Evolutionary conservation across 352 stramenopile species (phyloP).

Genomic region (Blastocystis hominis): DNA sequence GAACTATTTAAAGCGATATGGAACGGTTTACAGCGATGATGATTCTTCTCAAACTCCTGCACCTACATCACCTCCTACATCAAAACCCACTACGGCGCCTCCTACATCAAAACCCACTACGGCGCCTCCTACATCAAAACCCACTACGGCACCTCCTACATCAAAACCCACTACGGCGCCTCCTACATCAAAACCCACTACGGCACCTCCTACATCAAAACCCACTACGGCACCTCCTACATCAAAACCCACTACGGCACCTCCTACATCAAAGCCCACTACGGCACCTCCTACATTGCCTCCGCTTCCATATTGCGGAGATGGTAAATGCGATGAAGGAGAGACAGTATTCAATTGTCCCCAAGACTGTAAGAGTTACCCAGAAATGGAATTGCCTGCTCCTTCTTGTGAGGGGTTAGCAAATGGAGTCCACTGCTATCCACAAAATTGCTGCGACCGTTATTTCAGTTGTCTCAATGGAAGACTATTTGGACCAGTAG

Average conservation of each 20-base stretch:
- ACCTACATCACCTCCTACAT: background rate
- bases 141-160: too few relatives aligned
- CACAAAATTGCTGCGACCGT: constrained; percentile 11
- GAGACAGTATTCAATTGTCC: constrained; percentile 49
- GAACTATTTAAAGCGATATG: constrained; percentile 35
- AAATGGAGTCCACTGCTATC: constrained; percentile 33
- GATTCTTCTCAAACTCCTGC: background rate
- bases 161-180: too few relatives aligned
- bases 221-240: too few relatives aligned
- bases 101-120: too few relatives aligned
- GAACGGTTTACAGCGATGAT: background rate
- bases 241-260: too few relatives aligned
- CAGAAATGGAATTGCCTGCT: background rate
- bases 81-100: background rate
- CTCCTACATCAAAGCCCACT: constrained; percentile 12
- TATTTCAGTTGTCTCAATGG: constrained; percentile 32
- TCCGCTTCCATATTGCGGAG: background rate
- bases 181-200: too few relatives aligned
- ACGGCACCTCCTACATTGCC: background rate
- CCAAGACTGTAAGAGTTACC: constrained; percentile 17
- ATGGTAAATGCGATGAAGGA: constrained; percentile 36
- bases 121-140: too few relatives aligned
- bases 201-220: too few relatives aligned
- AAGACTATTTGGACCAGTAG: background rate
- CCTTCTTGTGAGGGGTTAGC: background rate